Conservation (phyloP, 192 early-diverging fungal species). For the Paraglomus occultum region DNA sequence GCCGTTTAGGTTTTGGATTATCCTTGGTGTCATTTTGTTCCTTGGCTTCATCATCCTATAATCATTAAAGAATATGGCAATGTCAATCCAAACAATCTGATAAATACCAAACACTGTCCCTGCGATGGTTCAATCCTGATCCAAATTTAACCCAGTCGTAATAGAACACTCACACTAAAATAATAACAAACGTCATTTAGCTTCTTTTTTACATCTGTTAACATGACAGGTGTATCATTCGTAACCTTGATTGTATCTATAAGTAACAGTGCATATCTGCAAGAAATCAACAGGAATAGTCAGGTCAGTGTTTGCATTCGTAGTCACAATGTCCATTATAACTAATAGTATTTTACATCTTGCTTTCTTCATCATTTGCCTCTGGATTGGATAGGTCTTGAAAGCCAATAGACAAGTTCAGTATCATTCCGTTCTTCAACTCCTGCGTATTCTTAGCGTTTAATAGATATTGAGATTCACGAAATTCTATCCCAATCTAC, state of each 20-base stretch:
- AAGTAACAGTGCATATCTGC: conserved; percentile 77
- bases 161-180: conserved; percentile 31
- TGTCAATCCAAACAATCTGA: too few species aligned
- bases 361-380: conserved; percentile 65
- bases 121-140: too few species aligned
- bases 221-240: conserved; percentile 39
- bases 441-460: conserved; percentile 64
- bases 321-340: background rate
- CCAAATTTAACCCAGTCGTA: conserved; percentile 26
- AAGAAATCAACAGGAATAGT: conserved; percentile 5
- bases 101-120: too few species aligned
- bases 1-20: conserved; percentile 26
- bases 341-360: conserved; percentile 45
- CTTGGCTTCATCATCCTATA: conserved; percentile 31
- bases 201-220: conserved; percentile 31
- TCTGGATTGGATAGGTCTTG: conserved; percentile 77
- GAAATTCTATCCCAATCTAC: conserved; percentile 91
- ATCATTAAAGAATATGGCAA: conserved; percentile 41
- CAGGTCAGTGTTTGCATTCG: background rate
- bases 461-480: conserved; percentile 80
- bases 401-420: conserved; percentile 85
- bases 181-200: conserved; percentile 20
- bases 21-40: conserved; percentile 28
- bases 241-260: conserved; percentile 84
- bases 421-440: conserved; percentile 78